Base-by-base conservation (phyloP, 306 rosid genomes). In the Vigna nakashimae region DNA sequence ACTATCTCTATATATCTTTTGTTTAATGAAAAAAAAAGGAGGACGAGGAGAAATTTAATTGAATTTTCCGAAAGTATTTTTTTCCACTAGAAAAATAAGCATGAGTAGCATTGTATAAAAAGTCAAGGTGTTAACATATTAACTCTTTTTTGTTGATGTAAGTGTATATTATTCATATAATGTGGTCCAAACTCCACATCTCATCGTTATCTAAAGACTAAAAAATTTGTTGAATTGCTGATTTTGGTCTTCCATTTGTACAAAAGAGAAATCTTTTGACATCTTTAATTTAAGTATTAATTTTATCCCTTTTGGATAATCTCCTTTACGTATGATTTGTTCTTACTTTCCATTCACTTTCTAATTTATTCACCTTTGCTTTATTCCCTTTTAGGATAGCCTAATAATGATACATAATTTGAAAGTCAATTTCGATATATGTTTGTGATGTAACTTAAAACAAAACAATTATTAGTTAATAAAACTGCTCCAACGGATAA, bases 351-450 rank as follows among this genome's bases (percentile, higher is more conserved):
- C 17, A 7, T 18, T 65, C 53, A 42, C 45, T 43, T 73, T 62
- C 40, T 38, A 26, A 22, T 40, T 38, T 53, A 79, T 71, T 60
- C 78, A 53, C 50, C 69, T 36, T 13, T 36, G 69, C 14, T 63
- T 7, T 38, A 38, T 71, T 52, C 51, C n/a, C 34, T 46, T 60
- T 30, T 74, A 26, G 70, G 70, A 60, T 60, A 32, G 17, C 30
- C 28, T 45, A 46, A 59, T 7, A 74, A 24, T 42, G 42, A 15
- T 43, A 40, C 3, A 73, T 34, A 42, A 42, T 14, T 57, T 56
- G 28, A n/a, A 38, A 42, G 26, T 34, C 38, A 34, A 34, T 34
- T 34, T 34, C 5, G 38, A 34, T 34, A 34, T 6, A 30, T 30
- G 38, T 36, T 51, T 43, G 9, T 52, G 3, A 34, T 17, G 26